These are phyloP conservation scores for Rhynchospora breviuscula DNA, from an alignment of 176 grass and related monocot genomes.

Conservation along the genomic window DNA sequence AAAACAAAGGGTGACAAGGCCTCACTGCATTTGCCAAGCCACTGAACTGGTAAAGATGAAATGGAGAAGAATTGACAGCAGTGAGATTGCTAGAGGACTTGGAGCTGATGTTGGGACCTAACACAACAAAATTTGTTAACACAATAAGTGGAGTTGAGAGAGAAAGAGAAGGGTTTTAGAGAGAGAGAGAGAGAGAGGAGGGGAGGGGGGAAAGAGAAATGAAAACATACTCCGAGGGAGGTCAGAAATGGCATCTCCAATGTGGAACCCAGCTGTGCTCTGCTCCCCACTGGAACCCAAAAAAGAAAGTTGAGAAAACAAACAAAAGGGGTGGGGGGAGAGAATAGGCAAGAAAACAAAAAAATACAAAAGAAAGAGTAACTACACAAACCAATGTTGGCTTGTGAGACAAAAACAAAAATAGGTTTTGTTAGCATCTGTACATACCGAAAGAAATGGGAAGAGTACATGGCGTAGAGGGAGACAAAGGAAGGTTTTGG, in stretches of 20 bases:
- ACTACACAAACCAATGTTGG: background rate
- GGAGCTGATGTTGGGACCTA: constrained; percentile 75
- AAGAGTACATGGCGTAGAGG: constrained; percentile 35
- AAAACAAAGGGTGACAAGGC: background rate
- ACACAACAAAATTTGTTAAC: background rate
- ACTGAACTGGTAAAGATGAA: constrained; percentile 38
- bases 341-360: background rate
- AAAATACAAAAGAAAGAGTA: background rate
- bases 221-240: constrained; percentile 42
- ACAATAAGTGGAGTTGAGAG: background rate
- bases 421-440: background rate
- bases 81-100: constrained; percentile 80
- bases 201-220: constrained; percentile 5
- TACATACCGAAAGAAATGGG: constrained; percentile 36
- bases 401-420: background rate
- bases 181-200: background rate
- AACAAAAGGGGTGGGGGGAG: constrained; percentile 1
- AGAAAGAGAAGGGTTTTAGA: background rate
- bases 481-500: background rate
- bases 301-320: constrained; percentile 17
- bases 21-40: constrained; percentile 39
- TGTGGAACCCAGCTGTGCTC: constrained; percentile 51
- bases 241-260: constrained; percentile 66
- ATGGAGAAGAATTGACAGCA: constrained; percentile 26
- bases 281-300: constrained; percentile 58